Conservation (phyloP, 2,329 filamentous ascomycete genomes). For the Pseudovirgaria hyperparasitica region DNA sequence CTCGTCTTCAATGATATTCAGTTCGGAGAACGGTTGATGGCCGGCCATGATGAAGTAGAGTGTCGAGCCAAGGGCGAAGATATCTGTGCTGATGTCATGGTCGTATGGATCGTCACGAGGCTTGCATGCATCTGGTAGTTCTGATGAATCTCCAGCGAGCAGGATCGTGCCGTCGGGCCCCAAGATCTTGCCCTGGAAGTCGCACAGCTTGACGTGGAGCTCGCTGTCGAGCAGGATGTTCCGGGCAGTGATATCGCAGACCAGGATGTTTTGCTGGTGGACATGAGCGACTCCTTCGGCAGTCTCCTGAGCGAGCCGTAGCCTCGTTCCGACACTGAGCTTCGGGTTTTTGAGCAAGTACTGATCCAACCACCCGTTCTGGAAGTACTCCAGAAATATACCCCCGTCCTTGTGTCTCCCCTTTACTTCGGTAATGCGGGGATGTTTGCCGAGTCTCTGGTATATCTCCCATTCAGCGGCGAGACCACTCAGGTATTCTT, state of each 20-base stretch:
- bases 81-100: constrained; percentile 8
- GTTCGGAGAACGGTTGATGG: constrained; percentile 8
- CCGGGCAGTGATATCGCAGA: constrained; percentile 3
- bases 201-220: constrained; percentile 5
- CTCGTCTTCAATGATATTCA: too few relatives aligned
- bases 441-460: too few relatives aligned
- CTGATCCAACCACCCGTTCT: background rate
- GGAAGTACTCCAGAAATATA: background rate
- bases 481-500: too few relatives aligned
- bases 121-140: constrained; percentile 7
- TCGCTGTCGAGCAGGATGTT: constrained; percentile 4
- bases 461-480: too few relatives aligned
- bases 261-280: constrained; percentile 5
- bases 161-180: constrained; percentile 2
- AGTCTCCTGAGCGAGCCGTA: constrained; percentile 3
- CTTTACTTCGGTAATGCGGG: too few relatives aligned
- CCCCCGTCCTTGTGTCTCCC: too few relatives aligned
- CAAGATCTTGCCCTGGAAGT: constrained; percentile 4
- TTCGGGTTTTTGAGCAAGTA: background rate
- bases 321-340: too few relatives aligned
- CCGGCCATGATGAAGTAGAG: constrained; percentile 11
- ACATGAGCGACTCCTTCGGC: constrained; percentile 7
- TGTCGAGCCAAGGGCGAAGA: constrained; percentile 11
- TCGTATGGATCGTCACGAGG: constrained; percentile 7
- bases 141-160: background rate